A percentile compares a stretch with the other conserved stretches of the same genome.
These are phyloP conservation scores for Cryptomeria japonica DNA, from an alignment of 75 land plant genomes.

Conservation along the genomic window DNA sequence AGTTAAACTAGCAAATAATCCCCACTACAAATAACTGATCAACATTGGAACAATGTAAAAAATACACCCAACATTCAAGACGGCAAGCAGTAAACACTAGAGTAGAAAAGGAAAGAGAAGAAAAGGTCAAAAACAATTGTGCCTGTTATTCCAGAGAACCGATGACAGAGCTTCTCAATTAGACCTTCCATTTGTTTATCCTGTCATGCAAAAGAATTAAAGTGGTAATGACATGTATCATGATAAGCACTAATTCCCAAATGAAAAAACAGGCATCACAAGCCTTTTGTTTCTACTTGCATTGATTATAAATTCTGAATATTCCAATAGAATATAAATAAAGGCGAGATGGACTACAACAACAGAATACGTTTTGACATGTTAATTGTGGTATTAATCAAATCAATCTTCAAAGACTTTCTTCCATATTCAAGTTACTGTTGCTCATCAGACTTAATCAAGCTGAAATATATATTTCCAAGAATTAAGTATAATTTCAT, in stretches of 20 bases:
- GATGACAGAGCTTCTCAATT: conserved; percentile 93
- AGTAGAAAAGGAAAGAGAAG: not conserved
- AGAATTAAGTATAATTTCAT: not conserved
- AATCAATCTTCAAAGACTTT: not conserved
- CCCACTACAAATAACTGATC: not conserved
- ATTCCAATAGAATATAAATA: not conserved
- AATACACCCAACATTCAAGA: not conserved
- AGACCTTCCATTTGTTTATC: conserved; percentile 97
- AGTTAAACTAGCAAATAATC: not conserved
- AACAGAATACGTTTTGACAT: not conserved
- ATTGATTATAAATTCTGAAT: not conserved
- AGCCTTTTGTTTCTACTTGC: not conserved
- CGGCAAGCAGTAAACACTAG: not conserved
- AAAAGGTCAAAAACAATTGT: conserved; percentile 15
- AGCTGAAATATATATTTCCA: not conserved
- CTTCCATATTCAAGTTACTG: not conserved
- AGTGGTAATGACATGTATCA: not conserved
- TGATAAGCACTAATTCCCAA: not conserved
- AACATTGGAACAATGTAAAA: not conserved
- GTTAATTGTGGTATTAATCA: not conserved
- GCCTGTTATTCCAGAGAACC: conserved; percentile 86
- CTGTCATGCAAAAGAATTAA: conserved; percentile 28
- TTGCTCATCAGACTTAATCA: not conserved
- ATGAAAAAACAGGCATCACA: not conserved
- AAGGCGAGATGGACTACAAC: not conserved